These are phyloP conservation scores for Dactylellina sp. DNA, from an alignment of 2,329 filamentous ascomycete genomes.

Conservation along the genomic window DNA sequence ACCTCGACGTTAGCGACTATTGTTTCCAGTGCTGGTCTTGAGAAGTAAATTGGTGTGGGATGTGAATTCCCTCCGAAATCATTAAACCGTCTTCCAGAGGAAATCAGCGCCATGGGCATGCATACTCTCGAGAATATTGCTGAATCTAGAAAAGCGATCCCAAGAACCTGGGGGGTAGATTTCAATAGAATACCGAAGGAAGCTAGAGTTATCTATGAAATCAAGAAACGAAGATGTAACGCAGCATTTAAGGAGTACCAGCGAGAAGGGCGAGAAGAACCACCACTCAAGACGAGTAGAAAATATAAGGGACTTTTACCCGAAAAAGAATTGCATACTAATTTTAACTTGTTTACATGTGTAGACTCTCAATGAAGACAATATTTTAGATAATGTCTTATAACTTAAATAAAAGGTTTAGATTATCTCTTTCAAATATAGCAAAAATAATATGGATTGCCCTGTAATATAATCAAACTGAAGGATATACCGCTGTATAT, in stretches of 20 bases:
- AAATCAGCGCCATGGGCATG: background rate
- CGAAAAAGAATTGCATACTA: background rate
- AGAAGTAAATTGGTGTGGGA: background rate
- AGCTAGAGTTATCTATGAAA: slow-evolving; percentile 9
- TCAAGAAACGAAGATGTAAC: background rate
- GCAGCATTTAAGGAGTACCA: background rate
- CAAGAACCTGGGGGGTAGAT: slow-evolving; percentile 6
- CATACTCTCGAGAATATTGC: slow-evolving; percentile 1
- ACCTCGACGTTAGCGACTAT: slow-evolving; percentile 20
- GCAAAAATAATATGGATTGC: too few species aligned
- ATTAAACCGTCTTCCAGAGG: slow-evolving; percentile 6
- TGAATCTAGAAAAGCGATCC: slow-evolving; percentile 28
- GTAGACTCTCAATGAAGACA: too few species aligned
- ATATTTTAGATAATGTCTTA: too few species aligned
- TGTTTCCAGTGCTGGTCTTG: slow-evolving; percentile 11
- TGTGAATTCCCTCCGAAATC: background rate
- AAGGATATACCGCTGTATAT: too few species aligned
- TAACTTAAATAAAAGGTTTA: too few species aligned
- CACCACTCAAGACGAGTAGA: slow-evolving; percentile 13
- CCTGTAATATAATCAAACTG: too few species aligned
- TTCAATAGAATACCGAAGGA: slow-evolving; percentile 22
- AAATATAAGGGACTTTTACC: background rate
- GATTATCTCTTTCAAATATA: too few species aligned
- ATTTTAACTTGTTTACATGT: background rate
- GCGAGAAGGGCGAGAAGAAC: background rate